phyloP scores from a whole-genome alignment of 192 early-diverging fungal species.

The Haplosporangium gracile region DNA sequence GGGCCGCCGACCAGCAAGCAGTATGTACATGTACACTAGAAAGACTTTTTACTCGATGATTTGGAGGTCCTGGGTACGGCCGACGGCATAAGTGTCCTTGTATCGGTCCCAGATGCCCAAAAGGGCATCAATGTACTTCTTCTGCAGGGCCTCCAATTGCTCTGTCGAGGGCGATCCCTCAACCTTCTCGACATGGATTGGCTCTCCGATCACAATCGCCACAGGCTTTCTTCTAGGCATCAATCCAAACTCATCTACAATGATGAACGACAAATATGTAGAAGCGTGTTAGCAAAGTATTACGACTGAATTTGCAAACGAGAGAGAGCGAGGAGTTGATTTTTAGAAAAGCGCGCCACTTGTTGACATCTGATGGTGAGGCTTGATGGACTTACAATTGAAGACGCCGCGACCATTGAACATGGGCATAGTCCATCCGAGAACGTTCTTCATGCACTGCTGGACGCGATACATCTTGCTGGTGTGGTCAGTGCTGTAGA shows the following conservation, averaged over 20 bases:
- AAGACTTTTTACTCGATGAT: slow-evolving; percentile 69
- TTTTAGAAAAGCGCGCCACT: no score
- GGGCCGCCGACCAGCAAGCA: neutral
- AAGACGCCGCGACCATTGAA: slow-evolving; percentile 92
- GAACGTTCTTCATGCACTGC: slow-evolving; percentile 73
- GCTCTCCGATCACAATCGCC: slow-evolving; percentile 67
- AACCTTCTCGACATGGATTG: slow-evolving; percentile 68
- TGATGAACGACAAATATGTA: neutral
- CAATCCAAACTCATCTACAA: slow-evolving; percentile 66
- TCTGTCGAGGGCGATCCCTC: slow-evolving; percentile 71
- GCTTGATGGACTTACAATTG: slow-evolving; percentile 70
- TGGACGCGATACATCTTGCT: slow-evolving; percentile 80
- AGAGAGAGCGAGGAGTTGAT: slow-evolving; percentile 38
- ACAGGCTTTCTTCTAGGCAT: slow-evolving; percentile 64
- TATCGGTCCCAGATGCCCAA: slow-evolving; percentile 72
- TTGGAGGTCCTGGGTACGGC: slow-evolving; percentile 72
- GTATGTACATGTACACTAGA: neutral
- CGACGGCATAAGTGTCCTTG: slow-evolving; percentile 79
- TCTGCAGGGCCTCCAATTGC: slow-evolving; percentile 71
- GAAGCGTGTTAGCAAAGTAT: neutral
- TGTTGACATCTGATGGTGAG: no score
- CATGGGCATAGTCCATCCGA: slow-evolving; percentile 81
- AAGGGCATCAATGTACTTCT: slow-evolving; percentile 77
- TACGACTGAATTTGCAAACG: neutral
- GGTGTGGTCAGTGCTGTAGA: slow-evolving; percentile 76